Conservation (phyloP, 495 filamentous ascomycete species). For the Neurospora sp. region DNA sequence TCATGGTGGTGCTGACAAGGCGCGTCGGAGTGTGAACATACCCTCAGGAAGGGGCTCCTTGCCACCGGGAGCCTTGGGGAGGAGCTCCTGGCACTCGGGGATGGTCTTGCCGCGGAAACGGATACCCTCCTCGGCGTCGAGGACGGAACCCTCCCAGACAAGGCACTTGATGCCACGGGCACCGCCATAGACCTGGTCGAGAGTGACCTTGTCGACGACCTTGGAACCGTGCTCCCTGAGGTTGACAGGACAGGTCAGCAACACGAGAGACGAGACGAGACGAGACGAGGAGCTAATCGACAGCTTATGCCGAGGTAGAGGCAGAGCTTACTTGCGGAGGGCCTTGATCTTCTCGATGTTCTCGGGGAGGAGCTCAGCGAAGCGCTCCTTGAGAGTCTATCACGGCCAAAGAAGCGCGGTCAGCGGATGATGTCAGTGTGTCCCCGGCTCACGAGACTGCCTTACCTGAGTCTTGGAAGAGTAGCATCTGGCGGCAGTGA, state of each 20-base stretch:
- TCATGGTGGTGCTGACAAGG: background rate
- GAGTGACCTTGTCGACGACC: constrained; percentile 92
- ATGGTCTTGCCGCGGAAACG: constrained; percentile 98
- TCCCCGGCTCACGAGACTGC: constrained; percentile 9
- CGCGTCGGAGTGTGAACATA: constrained; percentile 16
- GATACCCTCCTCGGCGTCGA: constrained; percentile 97
- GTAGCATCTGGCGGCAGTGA: constrained; percentile 79
- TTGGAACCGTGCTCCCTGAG: constrained; percentile 83
- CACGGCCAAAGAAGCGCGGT: constrained; percentile 13
- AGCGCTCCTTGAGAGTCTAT: constrained; percentile 95
- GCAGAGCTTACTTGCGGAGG: constrained; percentile 67
- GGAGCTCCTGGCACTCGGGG: constrained; percentile 92
- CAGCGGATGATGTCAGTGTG: constrained; percentile 18
- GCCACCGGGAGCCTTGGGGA: constrained; percentile 93
- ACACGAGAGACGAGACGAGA: background rate
- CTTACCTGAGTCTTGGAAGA: constrained; percentile 82
- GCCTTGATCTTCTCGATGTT: constrained; percentile 99
- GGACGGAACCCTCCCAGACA: constrained; percentile 98
- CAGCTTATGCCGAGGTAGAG: background rate
- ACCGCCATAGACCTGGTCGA: constrained; percentile 98
- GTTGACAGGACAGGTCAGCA: constrained; percentile 8
- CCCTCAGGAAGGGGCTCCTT: constrained; percentile 94
- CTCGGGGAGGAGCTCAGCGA: constrained; percentile 85
- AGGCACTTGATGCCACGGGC: constrained; percentile 97
- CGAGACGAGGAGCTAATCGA: background rate